A percentile compares a stretch with the other conserved stretches of the same genome.
phyloP scores from a whole-genome alignment of 495 filamentous ascomycete species.

The Polyplosphaeria fusca region DNA sequence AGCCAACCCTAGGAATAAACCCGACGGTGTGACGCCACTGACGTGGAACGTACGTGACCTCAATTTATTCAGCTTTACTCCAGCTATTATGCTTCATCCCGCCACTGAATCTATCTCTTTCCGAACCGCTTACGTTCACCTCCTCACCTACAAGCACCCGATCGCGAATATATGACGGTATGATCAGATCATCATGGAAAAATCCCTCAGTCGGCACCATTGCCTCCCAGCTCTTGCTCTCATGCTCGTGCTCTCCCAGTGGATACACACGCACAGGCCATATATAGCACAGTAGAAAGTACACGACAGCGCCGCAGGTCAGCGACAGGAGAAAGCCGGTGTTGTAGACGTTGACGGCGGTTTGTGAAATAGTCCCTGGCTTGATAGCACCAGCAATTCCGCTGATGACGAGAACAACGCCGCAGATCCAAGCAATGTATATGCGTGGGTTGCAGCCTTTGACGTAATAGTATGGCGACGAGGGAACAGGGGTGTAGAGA shows the following conservation, averaged over 20 bases:
- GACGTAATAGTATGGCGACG: not conserved
- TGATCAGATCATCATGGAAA: not conserved
- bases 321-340: not conserved
- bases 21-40: too few relatives aligned
- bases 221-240: not conserved
- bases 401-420: not conserved
- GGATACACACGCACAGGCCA: not conserved
- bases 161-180: not conserved
- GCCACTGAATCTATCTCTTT: not conserved
- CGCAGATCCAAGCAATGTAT: not conserved
- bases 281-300: not conserved
- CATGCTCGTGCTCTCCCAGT: not conserved
- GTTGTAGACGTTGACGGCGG: not conserved
- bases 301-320: not conserved
- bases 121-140: not conserved
- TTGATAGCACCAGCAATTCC: not conserved
- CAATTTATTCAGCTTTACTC: not conserved
- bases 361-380: not conserved
- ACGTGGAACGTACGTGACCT: too few relatives aligned
- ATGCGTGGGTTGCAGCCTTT: not conserved
- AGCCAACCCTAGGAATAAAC: too few relatives aligned
- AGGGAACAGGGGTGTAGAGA: not conserved
- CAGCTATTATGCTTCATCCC: not conserved
- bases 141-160: not conserved
- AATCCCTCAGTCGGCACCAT: slow-evolving; percentile 1